phyloP scores from a whole-genome alignment of 2,329 filamentous ascomycete genomes.

The Colletotrichum phormii region DNA sequence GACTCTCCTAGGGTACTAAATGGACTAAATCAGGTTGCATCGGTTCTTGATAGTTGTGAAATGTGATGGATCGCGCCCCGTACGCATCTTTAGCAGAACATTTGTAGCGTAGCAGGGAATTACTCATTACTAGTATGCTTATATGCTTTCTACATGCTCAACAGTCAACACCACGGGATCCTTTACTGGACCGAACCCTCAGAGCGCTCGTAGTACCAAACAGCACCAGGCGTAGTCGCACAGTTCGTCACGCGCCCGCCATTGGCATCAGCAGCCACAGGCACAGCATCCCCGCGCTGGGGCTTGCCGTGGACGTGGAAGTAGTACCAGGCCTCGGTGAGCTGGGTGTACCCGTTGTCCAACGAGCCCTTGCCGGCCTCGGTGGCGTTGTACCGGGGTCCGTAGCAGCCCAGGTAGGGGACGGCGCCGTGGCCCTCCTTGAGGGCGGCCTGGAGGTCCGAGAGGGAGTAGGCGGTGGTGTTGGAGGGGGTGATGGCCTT shows the following conservation, averaged over 20 bases:
- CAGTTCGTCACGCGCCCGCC: slow-evolving; percentile 65
- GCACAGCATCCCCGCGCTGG: slow-evolving; percentile 61
- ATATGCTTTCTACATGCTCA: not conserved
- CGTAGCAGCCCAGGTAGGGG: slow-evolving; percentile 72
- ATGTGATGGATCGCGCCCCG: not conserved
- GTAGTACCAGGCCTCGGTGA: slow-evolving; percentile 77
- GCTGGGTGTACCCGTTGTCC: slow-evolving; percentile 67
- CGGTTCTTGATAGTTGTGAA: no score
- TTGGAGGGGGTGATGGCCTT: slow-evolving; percentile 69
- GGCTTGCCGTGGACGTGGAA: slow-evolving; percentile 68
- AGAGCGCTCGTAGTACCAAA: slow-evolving; percentile 66
- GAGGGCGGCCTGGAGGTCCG: slow-evolving; percentile 63
- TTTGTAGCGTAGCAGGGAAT: not conserved
- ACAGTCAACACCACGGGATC: not conserved
- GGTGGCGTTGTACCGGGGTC: slow-evolving; percentile 71
- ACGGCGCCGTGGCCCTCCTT: slow-evolving; percentile 61
- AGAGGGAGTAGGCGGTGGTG: slow-evolving; percentile 65
- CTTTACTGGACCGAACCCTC: slow-evolving; percentile 37
- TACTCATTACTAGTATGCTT: not conserved
- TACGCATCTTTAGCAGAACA: not conserved
- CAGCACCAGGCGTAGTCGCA: slow-evolving; percentile 62
- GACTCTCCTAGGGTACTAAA: not conserved
- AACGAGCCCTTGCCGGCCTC: slow-evolving; percentile 62
- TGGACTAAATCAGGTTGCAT: not conserved
- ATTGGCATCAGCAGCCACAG: slow-evolving; percentile 56